Evolutionary conservation across 75 land plant genomes (phyloP), one percentile per base, ranked within the genome.

Genomic region (Pinus tabuliformis): DNA sequence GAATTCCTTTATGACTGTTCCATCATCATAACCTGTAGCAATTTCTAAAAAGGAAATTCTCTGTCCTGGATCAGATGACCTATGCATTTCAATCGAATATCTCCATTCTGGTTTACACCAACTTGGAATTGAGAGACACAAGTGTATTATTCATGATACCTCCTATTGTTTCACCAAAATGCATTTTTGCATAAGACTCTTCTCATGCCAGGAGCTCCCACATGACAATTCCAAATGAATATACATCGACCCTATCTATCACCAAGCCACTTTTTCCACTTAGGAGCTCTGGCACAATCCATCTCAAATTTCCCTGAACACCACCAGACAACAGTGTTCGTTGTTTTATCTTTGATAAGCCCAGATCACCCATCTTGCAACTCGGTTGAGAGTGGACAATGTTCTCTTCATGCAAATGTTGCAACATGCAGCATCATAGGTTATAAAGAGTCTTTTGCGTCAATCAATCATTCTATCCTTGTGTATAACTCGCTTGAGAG

Each of bases 341-440:
- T 63, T 93, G 91, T 70, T 86, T 93, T 21, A 95, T 96, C 77
- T 95, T 95, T 80, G 98, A 95, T 59, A 95, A 74, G 24, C 96
- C 98, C 77, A 95, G 77, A 81, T 95, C 98, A 57, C 96, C 98
- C 84, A 95, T 95, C 93, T 95, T n/a, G n/a, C n/a, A n/a, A n/a
- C n/a, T n/a, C n/a, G n/a, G n/a, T n/a, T n/a, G n/a, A n/a, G n/a
- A 85, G 73, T 85, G 87, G 33, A 85, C 84, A 76, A 85, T 85
- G 52, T 83, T 85, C 37, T 85, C 82, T 15, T 76, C 86, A 66
- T 85, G 87, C 80, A 85, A 68, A 65, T 85, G 82, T 66, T 85
- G 86, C 87, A 85, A 82, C 83, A 85, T 52, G 87, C 87, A 66
- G 87, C 87, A 62, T 85, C 87, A 81, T 79, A 79, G 8, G 87